Percentiles rank a stretch among this genome's conserved stretches.
These are phyloP conservation scores for Xanthoparmelia taractica DNA, from an alignment of 495 filamentous ascomycete genomes.

Conservation along the genomic window DNA sequence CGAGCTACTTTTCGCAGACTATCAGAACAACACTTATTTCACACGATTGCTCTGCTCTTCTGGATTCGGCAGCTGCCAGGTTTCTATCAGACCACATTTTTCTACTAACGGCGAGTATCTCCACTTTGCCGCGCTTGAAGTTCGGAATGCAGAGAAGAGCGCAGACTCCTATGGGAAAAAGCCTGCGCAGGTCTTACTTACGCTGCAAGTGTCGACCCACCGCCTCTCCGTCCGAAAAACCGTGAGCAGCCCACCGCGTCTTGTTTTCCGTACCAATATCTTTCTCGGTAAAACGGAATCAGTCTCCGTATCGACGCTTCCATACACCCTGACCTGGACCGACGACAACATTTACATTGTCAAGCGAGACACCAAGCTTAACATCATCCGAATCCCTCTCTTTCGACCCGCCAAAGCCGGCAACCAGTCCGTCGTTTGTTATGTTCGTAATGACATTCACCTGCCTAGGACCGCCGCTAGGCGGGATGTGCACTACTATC, in stretches of 20 bases:
- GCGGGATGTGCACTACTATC: constrained; percentile 2
- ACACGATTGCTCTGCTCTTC: constrained; percentile 9
- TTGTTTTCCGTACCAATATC: constrained; percentile 12
- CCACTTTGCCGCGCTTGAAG: constrained; percentile 13
- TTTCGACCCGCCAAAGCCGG: constrained; percentile 5
- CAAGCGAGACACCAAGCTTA: constrained; percentile 7
- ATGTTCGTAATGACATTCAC: constrained; percentile 1
- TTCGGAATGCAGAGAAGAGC: background rate
- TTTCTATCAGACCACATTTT: constrained; percentile 10
- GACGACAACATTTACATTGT: constrained; percentile 5
- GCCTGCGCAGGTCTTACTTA: constrained; percentile 5
- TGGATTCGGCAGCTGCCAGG: constrained; percentile 8
- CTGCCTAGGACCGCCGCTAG: background rate
- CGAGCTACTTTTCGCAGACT: constrained; percentile 10
- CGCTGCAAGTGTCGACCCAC: constrained; percentile 13
- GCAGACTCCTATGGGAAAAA: background rate
- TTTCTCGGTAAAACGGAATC: constrained; percentile 8
- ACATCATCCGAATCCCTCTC: constrained; percentile 8
- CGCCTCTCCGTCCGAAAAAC: constrained; percentile 15
- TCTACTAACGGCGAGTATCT: background rate
- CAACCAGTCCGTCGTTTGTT: constrained; percentile 1
- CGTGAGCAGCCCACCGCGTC: constrained; percentile 11
- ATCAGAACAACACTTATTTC: constrained; percentile 10
- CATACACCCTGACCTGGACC: constrained; percentile 18
- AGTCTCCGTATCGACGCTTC: constrained; percentile 12